Base-by-base conservation (phyloP, 805 yeast species). In the Kuraishia cidri region DNA sequence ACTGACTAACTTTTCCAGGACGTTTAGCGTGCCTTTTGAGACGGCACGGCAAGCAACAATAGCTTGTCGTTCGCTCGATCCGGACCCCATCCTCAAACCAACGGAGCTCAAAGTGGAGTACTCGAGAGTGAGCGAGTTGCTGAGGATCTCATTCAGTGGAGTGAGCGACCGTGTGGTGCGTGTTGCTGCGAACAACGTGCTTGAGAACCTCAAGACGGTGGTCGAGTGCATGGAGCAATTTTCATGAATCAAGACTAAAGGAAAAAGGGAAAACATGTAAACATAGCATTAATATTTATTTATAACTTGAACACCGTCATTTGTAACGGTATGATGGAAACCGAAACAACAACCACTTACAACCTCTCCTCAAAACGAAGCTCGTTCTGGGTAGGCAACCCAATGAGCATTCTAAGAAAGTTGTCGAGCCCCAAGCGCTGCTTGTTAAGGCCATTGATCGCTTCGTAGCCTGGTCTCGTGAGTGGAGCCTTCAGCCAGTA, bases 401-500 rank as follows among this genome's bases (percentile, higher is more conserved):
- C 97, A 43, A 88, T 85, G 51, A 88, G 69, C 45, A 86, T 76
- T 54, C 95, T 79, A 61, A 88, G 65, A 53, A 88, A 75, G 68
- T 87, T 90, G 65, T 88, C 97, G 44, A 88, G 65, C 32, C 94
- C 96, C 47, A 79, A 72, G 54, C 95, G 80, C 68, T 90, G 97
- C 64, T 88, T 90, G 74, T 86, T 90, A 56, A 88, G 72, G 18
- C 97, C 95, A 51, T 88, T 88, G 49, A 88, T 84, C 21, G 95
- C 79, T 54, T 84, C 80, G 62, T 69, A 83, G 4, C 96, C 96
- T 31, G 86, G 84, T 62, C 90, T 83, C 31, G 94, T 79, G 47
- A 88, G 73, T 43, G 97, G 97, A 2, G 97, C 97, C 69, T 88
- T 88, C 54, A 90, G 76, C 97, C 97, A 88, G 65, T 88, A 88